Base-by-base conservation (phyloP, 2,329 filamentous ascomycete species). In the Ilyonectria sp. region DNA sequence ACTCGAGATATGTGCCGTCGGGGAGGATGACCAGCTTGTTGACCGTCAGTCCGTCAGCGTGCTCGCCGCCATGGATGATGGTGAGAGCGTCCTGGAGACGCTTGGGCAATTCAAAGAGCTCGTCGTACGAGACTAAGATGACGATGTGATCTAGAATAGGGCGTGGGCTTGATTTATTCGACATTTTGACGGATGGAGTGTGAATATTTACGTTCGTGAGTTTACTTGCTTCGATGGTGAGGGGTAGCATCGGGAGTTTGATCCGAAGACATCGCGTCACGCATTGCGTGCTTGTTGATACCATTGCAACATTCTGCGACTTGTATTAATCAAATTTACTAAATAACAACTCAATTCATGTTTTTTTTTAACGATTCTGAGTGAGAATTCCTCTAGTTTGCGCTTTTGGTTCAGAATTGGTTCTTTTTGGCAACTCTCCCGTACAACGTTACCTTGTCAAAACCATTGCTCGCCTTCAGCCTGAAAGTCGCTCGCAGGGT, bases 1-100 rank as follows among this genome's bases (percentile, higher is more conserved):
- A 81, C 75, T 93, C 91, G 60, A 93, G 81, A 79, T 93, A 93
- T 23, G 86, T 86, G 33, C 91, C 91, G 71, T 92, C 90, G 29
- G 82, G 74, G 66, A 93, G 86, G 15, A 91, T 79, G 21, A 92
- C 85, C 19, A 93, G 86, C 49, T 85, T 86, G 79, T 92, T 93
- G 67, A 85, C 86, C 1, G 86, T 92, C 70, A 82, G 82, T 15
- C 86, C 86, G 69, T 90, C 90, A 9, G 88, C 86, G 73, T 92
- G 90, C 17, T 80, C 82, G 40, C 91, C 91, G 60, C 91, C 91
- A 2, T 87, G 83, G 35, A 86, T 85, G 60, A 92, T 79, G 54
- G 84, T 86, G 79, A 93, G 91, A 55, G 85, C 81, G 6, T 84
- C 75, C 2, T 82, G 82, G 40, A 92, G 79, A 79, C 82, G 87